A percentile compares a stretch with the other conserved stretches of the same genome.
phyloP scores from a whole-genome alignment of 1,284 basidiomycete genomes.

The Pterula multifida region DNA sequence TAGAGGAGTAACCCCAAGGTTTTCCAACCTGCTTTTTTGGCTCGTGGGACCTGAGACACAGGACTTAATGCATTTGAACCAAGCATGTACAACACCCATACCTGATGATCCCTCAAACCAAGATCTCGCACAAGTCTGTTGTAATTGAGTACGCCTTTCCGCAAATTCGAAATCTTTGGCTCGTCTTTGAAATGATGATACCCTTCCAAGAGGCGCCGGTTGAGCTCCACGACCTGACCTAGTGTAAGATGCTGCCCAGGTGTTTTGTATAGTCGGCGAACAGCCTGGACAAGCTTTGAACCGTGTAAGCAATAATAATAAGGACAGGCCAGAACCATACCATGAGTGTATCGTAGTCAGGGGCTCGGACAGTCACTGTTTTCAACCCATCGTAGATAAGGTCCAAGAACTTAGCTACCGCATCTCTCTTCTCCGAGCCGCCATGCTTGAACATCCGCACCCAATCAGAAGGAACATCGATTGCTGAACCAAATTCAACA shows the following conservation, averaged over 20 bases:
- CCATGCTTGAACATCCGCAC: conserved; percentile 89
- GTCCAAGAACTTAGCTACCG: conserved; percentile 83
- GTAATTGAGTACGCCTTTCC: conserved; percentile 83
- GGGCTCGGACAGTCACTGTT: conserved; percentile 91
- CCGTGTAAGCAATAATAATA: conserved; percentile 6
- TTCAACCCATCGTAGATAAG: conserved; percentile 94
- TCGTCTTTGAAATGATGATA: conserved; percentile 93
- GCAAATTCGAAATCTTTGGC: conserved; percentile 76
- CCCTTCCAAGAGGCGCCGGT: conserved; percentile 89
- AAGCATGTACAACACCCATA: conserved; percentile 20
- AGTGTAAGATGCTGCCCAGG: conserved; percentile 92
- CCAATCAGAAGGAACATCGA: conserved; percentile 79
- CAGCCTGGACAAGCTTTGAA: conserved; percentile 84
- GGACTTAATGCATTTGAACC: conserved; percentile 5
- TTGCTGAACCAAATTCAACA: conserved; percentile 89
- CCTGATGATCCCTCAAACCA: conserved; percentile 97
- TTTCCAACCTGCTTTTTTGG: conserved; percentile 81
- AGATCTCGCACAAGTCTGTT: conserved; percentile 87
- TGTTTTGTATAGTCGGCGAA: conserved; percentile 86
- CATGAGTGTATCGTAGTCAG: conserved; percentile 98
- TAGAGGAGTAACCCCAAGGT: conserved; percentile 80
- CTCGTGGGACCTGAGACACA: conserved; percentile 53
- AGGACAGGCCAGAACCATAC: conserved; percentile 27
- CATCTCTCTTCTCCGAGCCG: conserved; percentile 82
- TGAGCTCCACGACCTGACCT: conserved; percentile 94